These are phyloP conservation scores for Paramecium primaurelia DNA, from an alignment of 73 alveolate genomes.

Conservation along the genomic window DNA sequence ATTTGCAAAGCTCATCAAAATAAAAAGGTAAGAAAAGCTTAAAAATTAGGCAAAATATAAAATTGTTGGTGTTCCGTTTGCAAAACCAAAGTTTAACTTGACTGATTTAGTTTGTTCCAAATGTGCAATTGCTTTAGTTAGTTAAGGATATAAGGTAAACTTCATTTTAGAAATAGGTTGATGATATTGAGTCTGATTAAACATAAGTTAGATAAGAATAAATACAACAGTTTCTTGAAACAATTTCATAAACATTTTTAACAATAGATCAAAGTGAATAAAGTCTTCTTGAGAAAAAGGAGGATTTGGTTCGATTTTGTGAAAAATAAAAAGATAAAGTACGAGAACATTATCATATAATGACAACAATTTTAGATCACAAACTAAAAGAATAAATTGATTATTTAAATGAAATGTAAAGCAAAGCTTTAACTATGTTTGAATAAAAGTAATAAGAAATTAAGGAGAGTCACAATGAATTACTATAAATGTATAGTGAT, in stretches of 20 bases:
- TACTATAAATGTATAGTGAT: slow-evolving; percentile 18
- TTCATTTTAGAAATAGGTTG: neutral
- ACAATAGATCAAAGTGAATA: neutral
- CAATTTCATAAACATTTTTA: neutral
- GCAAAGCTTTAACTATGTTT: neutral
- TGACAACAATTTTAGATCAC: neutral
- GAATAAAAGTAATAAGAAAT: neutral
- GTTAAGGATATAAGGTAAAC: neutral
- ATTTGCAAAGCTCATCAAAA: slow-evolving; percentile 24
- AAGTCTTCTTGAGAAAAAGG: neutral
- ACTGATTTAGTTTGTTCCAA: slow-evolving; percentile 31
- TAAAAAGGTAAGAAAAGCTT: neutral
- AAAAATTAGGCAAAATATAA: slow-evolving; percentile 29
- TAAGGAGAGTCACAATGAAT: neutral
- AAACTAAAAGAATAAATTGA: slow-evolving; percentile 36
- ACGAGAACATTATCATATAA: neutral
- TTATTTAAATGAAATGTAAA: neutral
- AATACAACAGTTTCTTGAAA: slow-evolving; percentile 25
- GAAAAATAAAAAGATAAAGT: slow-evolving; percentile 27
- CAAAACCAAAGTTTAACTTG: slow-evolving; percentile 20
- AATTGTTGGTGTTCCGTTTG: slow-evolving; percentile 1
- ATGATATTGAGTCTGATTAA: neutral
- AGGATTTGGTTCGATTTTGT: neutral
- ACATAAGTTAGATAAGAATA: neutral
- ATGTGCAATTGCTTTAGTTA: neutral